Percentiles rank a stretch among this genome's conserved stretches.
These are phyloP conservation scores for Anthracocystis setariae DNA, from an alignment of 1,284 basidiomycete genomes.

Conservation along the genomic window DNA sequence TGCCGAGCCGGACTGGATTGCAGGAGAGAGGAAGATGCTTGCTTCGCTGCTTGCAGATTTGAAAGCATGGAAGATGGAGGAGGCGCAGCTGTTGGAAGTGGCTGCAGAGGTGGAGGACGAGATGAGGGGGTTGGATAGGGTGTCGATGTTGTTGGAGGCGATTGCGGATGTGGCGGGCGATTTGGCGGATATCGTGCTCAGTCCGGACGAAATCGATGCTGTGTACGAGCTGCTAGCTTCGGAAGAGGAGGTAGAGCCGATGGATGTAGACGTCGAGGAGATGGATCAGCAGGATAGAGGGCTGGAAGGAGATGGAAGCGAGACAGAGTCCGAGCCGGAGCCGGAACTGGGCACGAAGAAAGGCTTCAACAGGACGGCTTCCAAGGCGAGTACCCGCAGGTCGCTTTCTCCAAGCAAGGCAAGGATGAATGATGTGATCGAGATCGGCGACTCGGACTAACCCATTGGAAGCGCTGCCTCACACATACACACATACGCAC, in stretches of 20 bases:
- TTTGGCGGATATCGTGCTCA: constrained; percentile 56
- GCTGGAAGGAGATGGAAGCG: constrained; percentile 17
- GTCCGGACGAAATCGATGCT: constrained; percentile 57
- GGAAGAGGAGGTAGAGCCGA: constrained; percentile 25
- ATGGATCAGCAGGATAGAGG: neutral
- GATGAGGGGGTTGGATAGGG: constrained; percentile 21
- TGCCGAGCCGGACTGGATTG: constrained; percentile 58
- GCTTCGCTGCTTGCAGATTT: constrained; percentile 12
- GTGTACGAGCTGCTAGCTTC: constrained; percentile 52
- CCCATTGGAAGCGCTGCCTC: neutral
- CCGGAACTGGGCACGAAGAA: neutral
- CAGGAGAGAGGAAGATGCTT: constrained; percentile 23
- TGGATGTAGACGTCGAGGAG: constrained; percentile 18
- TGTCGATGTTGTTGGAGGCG: constrained; percentile 43
- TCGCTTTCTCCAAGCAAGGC: constrained; percentile 17
- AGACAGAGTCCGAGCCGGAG: constrained; percentile 44
- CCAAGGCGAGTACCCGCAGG: constrained; percentile 6
- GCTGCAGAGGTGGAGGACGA: constrained; percentile 17
- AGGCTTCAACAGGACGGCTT: neutral
- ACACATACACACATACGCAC: neutral
- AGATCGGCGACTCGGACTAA: constrained; percentile 42
- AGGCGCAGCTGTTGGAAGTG: constrained; percentile 10
- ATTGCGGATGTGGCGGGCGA: constrained; percentile 56
- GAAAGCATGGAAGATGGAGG: neutral
- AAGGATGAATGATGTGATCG: constrained; percentile 25